phyloP scores from a whole-genome alignment of 345 rosid genomes.

The Orychophragmus violaceus region DNA sequence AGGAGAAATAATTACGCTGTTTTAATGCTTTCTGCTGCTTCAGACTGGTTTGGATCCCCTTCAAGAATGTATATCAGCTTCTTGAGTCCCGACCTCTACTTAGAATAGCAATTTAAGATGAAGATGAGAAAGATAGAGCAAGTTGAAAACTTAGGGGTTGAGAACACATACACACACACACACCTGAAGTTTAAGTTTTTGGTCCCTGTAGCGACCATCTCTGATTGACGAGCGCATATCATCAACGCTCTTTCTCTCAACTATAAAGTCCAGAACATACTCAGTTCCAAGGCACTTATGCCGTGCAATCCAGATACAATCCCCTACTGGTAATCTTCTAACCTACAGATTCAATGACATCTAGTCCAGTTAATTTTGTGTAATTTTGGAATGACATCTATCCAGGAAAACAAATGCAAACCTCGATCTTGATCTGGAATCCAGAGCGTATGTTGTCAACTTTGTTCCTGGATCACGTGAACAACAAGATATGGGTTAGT shows the following conservation, averaged over 20 bases:
- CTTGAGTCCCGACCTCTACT: slow-evolving; percentile 78
- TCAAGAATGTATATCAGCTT: slow-evolving; percentile 82
- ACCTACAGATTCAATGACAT: slow-evolving; percentile 39
- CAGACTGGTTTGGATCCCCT: slow-evolving; percentile 79
- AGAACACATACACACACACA: not conserved
- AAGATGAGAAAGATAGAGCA: not conserved
- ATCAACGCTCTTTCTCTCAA: slow-evolving; percentile 83
- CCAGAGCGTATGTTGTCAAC: not conserved
- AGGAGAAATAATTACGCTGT: slow-evolving; percentile 50
- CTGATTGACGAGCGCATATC: slow-evolving; percentile 79
- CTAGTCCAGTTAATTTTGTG: too few species aligned
- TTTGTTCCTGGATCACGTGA: not conserved
- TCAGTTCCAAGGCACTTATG: slow-evolving; percentile 55
- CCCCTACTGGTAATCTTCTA: slow-evolving; percentile 58
- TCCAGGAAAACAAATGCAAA: too few species aligned
- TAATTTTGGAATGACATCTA: too few species aligned
- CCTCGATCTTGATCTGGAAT: not conserved
- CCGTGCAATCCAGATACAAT: not conserved
- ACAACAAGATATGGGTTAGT: not conserved
- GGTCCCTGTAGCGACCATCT: slow-evolving; percentile 86
- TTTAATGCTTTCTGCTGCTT: slow-evolving; percentile 83
- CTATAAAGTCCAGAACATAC: slow-evolving; percentile 87
- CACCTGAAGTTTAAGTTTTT: slow-evolving; percentile 60
- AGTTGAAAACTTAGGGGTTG: not conserved
- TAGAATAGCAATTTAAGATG: not conserved